Base-by-base conservation (phyloP, 225 moss, liverwort and hornwort genomes). In the Pseudisothecium myosuroides region DNA sequence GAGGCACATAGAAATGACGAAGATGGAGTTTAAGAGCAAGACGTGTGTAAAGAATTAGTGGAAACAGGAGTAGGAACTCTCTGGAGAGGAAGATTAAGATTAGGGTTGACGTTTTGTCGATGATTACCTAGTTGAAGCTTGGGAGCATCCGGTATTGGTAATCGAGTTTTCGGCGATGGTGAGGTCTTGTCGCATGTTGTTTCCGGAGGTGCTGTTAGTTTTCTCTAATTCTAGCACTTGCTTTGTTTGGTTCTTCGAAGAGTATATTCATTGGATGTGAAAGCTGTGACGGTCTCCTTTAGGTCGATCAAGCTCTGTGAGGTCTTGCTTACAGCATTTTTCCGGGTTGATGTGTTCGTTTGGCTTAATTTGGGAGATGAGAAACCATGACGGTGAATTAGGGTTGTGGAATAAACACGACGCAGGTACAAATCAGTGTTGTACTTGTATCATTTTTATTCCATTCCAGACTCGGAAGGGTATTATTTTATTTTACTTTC, bases 91-190 rank as follows among this genome's bases (percentile, higher is more conserved):
- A 80, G 84, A 89, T 89, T 89, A 81, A 84, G 84, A 89, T 91
- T 89, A 89, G 91, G 89, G 89, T 89, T 91, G 88, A 75, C 58
- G 58, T 71, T 72, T 80, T 81, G 58, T 85, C 16, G 68, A 83
- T 86, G 69, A 26, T 88, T 52, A 17, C 8, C 15, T 62, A 62
- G 54, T 62, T 86, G 80, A 50, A 34, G 68, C 68, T 19, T 78
- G 55, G 41, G 89, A 80, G 56, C 64, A 50, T 62, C 45, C 4
- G 31, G 63, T 83, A n/a, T 49, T 43, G 43, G 43, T 87, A 28
- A 67, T 89, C 24, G 87, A 67, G 80, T 80, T 50, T 79, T 64
- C 27, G 72, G 56, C 71, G 79, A 32, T 54, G 56, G 27, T 28
- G 61, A 71, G n/a, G 47, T 79, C 52, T 43, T 41, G 61, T 21